phyloP scores from a whole-genome alignment of 2,329 filamentous ascomycete genomes.

The Aspergillus ochraceoroseus region DNA sequence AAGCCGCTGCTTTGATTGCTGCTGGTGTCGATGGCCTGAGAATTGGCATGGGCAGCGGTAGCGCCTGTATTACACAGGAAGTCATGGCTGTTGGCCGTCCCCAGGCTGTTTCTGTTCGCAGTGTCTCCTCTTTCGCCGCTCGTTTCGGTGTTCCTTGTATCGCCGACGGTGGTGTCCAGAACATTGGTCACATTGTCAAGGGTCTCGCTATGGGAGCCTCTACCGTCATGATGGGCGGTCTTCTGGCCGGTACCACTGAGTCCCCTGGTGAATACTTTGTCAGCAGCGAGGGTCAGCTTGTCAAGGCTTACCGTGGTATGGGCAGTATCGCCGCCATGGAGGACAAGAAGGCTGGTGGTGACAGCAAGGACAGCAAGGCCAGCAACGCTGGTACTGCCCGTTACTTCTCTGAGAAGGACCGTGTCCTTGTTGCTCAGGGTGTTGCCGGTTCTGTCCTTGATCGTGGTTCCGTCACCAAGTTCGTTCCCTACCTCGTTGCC shows the following conservation, averaged over 20 bases:
- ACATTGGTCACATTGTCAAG: constrained; percentile 98
- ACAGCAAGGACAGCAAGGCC: constrained; percentile 62
- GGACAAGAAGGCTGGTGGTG: constrained; percentile 87
- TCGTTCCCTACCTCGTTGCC: constrained; percentile 89
- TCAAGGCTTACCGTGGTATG: constrained; percentile 99
- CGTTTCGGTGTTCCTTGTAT: constrained; percentile 97
- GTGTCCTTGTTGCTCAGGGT: constrained; percentile 91
- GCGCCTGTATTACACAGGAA: constrained; percentile 97
- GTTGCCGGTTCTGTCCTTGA: constrained; percentile 67
- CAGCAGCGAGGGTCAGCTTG: constrained; percentile 91
- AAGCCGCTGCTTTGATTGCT: constrained; percentile 85
- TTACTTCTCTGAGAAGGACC: constrained; percentile 97
- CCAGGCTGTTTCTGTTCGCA: constrained; percentile 88
- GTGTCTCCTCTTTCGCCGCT: constrained; percentile 81
- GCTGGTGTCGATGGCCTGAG: constrained; percentile 93
- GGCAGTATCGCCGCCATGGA: constrained; percentile 99
- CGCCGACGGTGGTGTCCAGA: constrained; percentile 95
- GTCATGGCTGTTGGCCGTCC: constrained; percentile 98
- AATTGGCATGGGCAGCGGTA: constrained; percentile 98
- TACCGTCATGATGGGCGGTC: constrained; percentile 98
- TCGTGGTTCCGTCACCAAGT: constrained; percentile 77
- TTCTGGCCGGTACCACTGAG: constrained; percentile 94
- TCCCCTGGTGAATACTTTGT: constrained; percentile 96
- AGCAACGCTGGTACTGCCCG: constrained; percentile 90
- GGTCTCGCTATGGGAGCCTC: constrained; percentile 89